Base-by-base conservation (phyloP, 2,329 filamentous ascomycete genomes). In the Blumeria hordei region DNA sequence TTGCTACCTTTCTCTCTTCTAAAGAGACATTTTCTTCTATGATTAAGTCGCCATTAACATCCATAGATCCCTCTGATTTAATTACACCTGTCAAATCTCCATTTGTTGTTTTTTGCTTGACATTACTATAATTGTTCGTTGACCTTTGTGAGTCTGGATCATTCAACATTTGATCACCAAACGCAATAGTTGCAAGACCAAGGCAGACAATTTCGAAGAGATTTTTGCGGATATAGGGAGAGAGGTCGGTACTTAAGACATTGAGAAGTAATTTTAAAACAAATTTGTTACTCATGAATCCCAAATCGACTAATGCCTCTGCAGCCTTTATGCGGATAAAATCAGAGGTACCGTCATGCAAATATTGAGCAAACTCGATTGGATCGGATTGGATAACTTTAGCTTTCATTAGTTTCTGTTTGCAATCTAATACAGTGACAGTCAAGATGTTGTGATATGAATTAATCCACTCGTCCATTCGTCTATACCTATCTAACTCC, bases 391-490 rank as follows among this genome's bases (percentile, higher is more conserved):
- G 71, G 36, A 82, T 79, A 14, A 81, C 72, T 14, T 74, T 72
- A 3, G 75, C 75, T 66, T 80, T 80, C 78, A 82, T 82, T 54
- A 83, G 67, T 43, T 69, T 70, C 62, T 73, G 72, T 62, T 80
- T 77, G 55, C 79, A 80, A 55, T 79, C 74, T 45, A 83, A 66
- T 3, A 76, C 76, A 16, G 80, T 75, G 58, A 74, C 72, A 16
- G 80, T 81, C 71, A 77, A 79, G 55, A 80, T 72, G 58, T 83
- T 84, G 57, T 82, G 78, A 62, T 80, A 81, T 2, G 79, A 82
- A 57, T 75, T 71, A 14, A 77, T 77, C 74, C 80, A 83, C 63
- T 83, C 78, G 62, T 84, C 80, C 68, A 80, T 79, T 21, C 80
- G 72, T 51, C 80, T 73, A 60, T 80, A 78, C 54, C 80, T 73